Percentiles rank a stretch among this genome's conserved stretches.
Conservation (phyloP, 148 eudicot species). For the Rhododendron griersonianum region DNA sequence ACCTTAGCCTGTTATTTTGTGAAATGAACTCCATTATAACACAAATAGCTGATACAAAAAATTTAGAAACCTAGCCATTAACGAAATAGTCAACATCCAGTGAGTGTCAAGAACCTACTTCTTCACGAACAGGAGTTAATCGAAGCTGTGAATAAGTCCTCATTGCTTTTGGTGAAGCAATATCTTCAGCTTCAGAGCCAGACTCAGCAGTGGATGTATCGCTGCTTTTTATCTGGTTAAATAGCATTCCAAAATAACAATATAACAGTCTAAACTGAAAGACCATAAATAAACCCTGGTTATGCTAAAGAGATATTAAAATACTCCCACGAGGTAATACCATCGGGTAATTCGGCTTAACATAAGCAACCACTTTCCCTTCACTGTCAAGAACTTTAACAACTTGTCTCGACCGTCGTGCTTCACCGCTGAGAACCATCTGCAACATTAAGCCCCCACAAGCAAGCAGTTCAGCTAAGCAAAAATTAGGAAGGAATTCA, state of each 20-base stretch:
- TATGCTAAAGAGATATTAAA: background rate
- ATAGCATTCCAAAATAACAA: slow-evolving; percentile 12
- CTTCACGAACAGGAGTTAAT: slow-evolving; percentile 71
- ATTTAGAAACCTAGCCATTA: background rate
- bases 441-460: slow-evolving; percentile 11
- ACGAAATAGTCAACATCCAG: background rate
- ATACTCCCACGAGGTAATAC: slow-evolving; percentile 25
- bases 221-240: slow-evolving; percentile 70
- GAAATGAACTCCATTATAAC: background rate
- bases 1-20: slow-evolving; percentile 61
- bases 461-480: slow-evolving; percentile 4
- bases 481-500: background rate
- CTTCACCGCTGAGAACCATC: slow-evolving; percentile 46
- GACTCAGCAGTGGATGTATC: slow-evolving; percentile 79
- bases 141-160: slow-evolving; percentile 49
- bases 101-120: slow-evolving; percentile 31
- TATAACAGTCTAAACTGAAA: background rate
- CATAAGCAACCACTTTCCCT: slow-evolving; percentile 29
- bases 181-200: slow-evolving; percentile 29
- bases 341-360: slow-evolving; percentile 60
- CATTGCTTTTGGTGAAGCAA: slow-evolving; percentile 67
- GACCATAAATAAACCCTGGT: background rate
- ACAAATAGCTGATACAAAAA: background rate
- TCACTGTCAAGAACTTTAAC: slow-evolving; percentile 34
- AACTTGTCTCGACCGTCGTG: slow-evolving; percentile 66